Conservation (phyloP, 257 asterid genomes). For the Hygrophila difformis region DNA sequence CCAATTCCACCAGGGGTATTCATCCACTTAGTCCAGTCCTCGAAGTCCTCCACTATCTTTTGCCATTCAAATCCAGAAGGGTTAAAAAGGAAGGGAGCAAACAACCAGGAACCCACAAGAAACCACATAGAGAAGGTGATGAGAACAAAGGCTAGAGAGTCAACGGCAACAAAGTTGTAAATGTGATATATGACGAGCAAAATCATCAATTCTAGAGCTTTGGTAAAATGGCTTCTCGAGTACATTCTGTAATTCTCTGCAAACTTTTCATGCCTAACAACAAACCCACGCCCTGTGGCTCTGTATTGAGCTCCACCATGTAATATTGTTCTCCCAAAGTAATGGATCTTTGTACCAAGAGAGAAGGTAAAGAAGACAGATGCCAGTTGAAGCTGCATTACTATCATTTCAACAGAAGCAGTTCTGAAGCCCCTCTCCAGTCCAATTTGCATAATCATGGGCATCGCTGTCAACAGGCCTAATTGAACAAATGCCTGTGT, state of each 20-base stretch:
- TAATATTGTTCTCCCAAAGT: constrained; percentile 82
- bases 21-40: constrained; percentile 94
- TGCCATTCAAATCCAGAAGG: constrained; percentile 99
- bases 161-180: constrained; percentile 41
- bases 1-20: constrained; percentile 75
- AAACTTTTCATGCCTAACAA: constrained; percentile 79
- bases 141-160: constrained; percentile 21
- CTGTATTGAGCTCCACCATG: constrained; percentile 96
- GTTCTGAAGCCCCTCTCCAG: constrained; percentile 89
- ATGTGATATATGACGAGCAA: constrained; percentile 56
- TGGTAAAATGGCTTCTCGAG: constrained; percentile 88
- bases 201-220: constrained; percentile 69
- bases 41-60: constrained; percentile 92
- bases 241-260: constrained; percentile 95
- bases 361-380: constrained; percentile 91
- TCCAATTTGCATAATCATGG: constrained; percentile 98
- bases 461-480: constrained; percentile 80
- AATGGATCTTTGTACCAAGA: constrained; percentile 90
- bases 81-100: constrained; percentile 85
- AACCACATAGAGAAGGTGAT: constrained; percentile 77
- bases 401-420: constrained; percentile 67
- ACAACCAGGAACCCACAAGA: constrained; percentile 77
- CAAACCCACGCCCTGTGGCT: constrained; percentile 98
- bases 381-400: constrained; percentile 91
- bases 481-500: constrained; percentile 87